phyloP scores from a whole-genome alignment of 371 early-diverging fungal genomes.

The Cokeromyces recurvatus region DNA sequence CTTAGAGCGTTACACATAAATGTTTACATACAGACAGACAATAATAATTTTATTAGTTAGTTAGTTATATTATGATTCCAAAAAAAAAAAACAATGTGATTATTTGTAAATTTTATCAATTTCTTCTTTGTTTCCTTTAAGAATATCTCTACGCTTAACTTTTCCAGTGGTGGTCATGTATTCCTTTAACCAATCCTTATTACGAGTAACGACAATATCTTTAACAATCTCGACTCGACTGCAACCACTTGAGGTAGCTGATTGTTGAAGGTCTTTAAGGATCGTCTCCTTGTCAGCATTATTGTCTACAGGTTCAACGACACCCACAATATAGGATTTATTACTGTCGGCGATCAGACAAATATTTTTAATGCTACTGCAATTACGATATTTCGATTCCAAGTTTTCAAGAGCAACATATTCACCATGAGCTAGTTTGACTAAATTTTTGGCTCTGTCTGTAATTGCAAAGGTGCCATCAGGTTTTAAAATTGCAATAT shows the following conservation, averaged over 20 bases:
- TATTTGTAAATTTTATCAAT: constrained; percentile 43
- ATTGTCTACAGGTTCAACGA: constrained; percentile 59
- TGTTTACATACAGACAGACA: too few species aligned
- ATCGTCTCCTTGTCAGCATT: constrained; percentile 39
- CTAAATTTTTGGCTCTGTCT: constrained; percentile 85
- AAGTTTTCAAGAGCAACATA: constrained; percentile 94
- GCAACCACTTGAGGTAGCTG: constrained; percentile 39
- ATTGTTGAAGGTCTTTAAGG: constrained; percentile 39
- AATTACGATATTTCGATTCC: constrained; percentile 80
- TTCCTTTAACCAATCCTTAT: constrained; percentile 47
- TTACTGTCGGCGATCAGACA: constrained; percentile 77
- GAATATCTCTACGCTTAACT: constrained; percentile 50
- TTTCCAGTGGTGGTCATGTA: constrained; percentile 57
- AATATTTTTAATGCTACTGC: constrained; percentile 67
- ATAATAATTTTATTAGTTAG: too few species aligned
- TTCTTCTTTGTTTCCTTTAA: constrained; percentile 45
- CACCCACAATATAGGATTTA: constrained; percentile 56
- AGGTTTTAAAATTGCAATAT: constrained; percentile 77
- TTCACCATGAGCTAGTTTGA: constrained; percentile 91
- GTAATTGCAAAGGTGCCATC: constrained; percentile 69
- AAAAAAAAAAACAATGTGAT: too few species aligned
- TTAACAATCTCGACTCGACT: constrained; percentile 47
- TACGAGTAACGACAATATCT: constrained; percentile 40
- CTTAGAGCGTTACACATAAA: too few species aligned
- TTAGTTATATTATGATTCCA: too few species aligned